Percentiles rank a stretch among this genome's conserved stretches.
These are phyloP conservation scores for Thinopyrum obtusiflorum DNA, from an alignment of 202 grass and related monocot genomes.

Conservation along the genomic window DNA sequence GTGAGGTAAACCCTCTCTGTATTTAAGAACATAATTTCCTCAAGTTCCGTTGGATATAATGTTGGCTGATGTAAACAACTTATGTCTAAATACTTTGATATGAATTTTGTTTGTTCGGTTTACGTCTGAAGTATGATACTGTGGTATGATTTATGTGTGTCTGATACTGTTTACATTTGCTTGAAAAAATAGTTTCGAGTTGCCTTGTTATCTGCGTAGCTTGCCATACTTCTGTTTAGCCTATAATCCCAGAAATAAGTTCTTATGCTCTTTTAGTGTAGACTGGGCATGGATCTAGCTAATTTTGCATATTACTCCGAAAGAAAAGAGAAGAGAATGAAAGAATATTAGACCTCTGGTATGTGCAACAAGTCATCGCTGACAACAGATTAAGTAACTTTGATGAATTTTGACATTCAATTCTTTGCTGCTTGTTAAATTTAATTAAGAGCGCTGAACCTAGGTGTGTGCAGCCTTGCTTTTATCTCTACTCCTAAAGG, in stretches of 20 bases:
- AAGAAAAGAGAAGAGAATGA: not conserved
- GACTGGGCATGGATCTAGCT: not conserved
- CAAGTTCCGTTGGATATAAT: not conserved
- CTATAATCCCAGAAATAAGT: not conserved
- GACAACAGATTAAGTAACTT: not conserved
- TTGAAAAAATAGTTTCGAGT: not conserved
- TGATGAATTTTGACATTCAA: not conserved
- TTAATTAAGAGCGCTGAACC: not conserved
- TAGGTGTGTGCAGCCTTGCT: too few relatives aligned
- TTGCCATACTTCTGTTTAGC: not conserved
- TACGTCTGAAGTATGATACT: not conserved
- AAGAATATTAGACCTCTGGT: not conserved
- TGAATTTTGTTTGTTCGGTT: not conserved
- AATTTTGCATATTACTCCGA: not conserved
- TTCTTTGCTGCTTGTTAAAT: not conserved
- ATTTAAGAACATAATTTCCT: not conserved
- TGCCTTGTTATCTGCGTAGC: not conserved
- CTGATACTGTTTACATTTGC: not conserved
- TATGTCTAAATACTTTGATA: not conserved
- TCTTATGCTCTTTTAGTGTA: not conserved
- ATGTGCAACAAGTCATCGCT: not conserved
- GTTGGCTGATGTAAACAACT: not conserved
- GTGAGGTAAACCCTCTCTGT: slow-evolving; percentile 48
- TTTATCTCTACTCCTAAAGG: too few relatives aligned
- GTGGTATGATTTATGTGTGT: not conserved